A percentile compares a stretch with the other conserved stretches of the same genome.
phyloP scores from a whole-genome alignment of 2,329 filamentous ascomycete genomes.

The Trichoderma gracile region DNA sequence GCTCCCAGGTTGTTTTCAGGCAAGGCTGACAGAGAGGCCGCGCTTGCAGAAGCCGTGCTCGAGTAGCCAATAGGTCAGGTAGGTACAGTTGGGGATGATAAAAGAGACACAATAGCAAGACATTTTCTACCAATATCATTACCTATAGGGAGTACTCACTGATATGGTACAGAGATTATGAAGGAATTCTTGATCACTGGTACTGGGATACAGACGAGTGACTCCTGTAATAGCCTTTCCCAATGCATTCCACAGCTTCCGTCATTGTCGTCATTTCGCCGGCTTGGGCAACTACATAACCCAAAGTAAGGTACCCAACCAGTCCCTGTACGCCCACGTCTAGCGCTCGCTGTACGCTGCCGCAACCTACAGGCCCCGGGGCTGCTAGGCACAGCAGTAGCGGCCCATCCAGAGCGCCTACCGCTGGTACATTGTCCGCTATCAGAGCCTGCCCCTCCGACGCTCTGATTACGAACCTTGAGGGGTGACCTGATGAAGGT shows the following conservation, averaged over 20 bases:
- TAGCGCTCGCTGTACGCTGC: background rate
- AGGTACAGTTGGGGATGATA: no score
- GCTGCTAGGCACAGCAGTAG: background rate
- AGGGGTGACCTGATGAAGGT: no score
- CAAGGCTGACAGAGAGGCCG: no score
- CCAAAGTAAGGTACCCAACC: constrained; percentile 2
- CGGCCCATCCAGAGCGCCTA: background rate
- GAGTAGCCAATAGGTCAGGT: no score
- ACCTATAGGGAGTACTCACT: no score
- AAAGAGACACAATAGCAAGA: no score
- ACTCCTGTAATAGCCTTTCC: no score
- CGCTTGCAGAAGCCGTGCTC: no score
- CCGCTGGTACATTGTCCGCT: background rate
- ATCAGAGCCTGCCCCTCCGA: constrained; percentile 19
- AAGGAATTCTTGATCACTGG: no score
- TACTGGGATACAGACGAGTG: no score
- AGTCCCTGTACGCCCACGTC: background rate
- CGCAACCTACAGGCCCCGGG: background rate
- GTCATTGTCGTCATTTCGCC: constrained; percentile 12
- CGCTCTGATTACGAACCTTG: background rate
- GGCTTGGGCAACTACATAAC: background rate
- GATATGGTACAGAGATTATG: no score
- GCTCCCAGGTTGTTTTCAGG: background rate
- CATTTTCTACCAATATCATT: no score
- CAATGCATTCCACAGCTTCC: background rate